Evolutionary conservation across 768 basidiomycete species (phyloP).

Genomic region (Rhizopogon sp.): DNA sequence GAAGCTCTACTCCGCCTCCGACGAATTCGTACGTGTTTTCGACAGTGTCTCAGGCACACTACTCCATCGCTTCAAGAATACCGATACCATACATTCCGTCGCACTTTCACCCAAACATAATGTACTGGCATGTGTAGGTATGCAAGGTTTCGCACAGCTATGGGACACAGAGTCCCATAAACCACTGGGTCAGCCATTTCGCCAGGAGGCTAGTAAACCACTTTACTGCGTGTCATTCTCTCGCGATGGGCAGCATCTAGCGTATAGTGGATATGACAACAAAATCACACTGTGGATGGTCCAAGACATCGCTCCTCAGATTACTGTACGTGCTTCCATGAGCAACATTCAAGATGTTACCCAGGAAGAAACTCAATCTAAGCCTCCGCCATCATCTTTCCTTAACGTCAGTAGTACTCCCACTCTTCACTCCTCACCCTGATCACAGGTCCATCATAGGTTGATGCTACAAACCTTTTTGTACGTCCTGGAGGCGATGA

Average conservation of each 20-base stretch:
- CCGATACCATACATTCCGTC: not conserved
- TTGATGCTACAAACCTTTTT: too few relatives aligned
- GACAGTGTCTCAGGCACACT: not conserved
- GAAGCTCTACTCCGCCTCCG: not conserved
- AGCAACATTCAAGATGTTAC: too few relatives aligned
- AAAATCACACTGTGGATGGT: not conserved
- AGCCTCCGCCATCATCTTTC: not conserved
- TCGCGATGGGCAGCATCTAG: not conserved
- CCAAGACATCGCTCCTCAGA: not conserved
- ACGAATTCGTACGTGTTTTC: not conserved
- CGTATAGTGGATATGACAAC: not conserved
- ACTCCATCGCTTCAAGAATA: not conserved
- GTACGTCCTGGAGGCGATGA: too few relatives aligned
- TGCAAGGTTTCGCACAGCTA: not conserved
- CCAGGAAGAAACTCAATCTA: not conserved
- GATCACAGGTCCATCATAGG: too few relatives aligned
- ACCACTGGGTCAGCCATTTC: not conserved
- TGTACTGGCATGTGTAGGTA: not conserved
- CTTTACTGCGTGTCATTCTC: not conserved
- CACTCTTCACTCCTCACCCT: not conserved
- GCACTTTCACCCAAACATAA: not conserved
- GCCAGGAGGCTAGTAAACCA: too few relatives aligned
- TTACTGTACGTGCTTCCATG: too few relatives aligned
- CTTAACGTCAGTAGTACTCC: not conserved
- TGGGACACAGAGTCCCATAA: not conserved